Percentiles rank a stretch among this genome's conserved stretches.
Evolutionary conservation across 2,329 filamentous ascomycete genomes (phyloP).

Genomic region (Fusarium sp.): DNA sequence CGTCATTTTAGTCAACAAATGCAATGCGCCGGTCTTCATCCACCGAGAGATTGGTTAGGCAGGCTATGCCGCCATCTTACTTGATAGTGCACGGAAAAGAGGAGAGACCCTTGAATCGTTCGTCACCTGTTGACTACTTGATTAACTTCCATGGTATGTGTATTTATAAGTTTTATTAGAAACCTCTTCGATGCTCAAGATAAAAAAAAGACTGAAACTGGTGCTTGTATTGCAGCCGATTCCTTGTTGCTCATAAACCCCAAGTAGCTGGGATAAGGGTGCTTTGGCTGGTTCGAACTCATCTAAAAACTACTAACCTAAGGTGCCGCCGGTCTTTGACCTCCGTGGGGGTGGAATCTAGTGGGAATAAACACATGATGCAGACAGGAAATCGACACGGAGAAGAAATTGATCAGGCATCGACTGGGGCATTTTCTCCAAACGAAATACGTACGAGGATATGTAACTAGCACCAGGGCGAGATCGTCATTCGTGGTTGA

Average conservation of each 20-base stretch:
- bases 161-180: not conserved
- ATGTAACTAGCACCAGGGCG: conserved; percentile 26
- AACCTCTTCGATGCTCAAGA: not conserved
- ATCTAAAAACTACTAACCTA: not conserved
- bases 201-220: not conserved
- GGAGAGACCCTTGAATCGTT: not conserved
- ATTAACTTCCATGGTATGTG: not conserved
- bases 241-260: not conserved
- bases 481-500: conserved; percentile 5
- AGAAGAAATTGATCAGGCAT: conserved; percentile 9
- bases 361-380: conserved; percentile 34
- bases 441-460: conserved; percentile 8
- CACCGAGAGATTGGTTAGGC: conserved; percentile 27
- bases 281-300: conserved; percentile 8
- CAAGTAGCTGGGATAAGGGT: conserved; percentile 13
- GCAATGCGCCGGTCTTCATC: conserved; percentile 31
- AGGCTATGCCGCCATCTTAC: conserved; percentile 23
- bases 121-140: not conserved
- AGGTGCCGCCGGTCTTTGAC: conserved; percentile 38
- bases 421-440: conserved; percentile 17
- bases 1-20: conserved; percentile 30
- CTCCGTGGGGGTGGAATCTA: conserved; percentile 42
- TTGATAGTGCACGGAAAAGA: not conserved
- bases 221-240: not conserved
- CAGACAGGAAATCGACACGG: conserved; percentile 21